phyloP scores from a whole-genome alignment of 495 filamentous ascomycete species.

The Aspergillus panamensis region DNA sequence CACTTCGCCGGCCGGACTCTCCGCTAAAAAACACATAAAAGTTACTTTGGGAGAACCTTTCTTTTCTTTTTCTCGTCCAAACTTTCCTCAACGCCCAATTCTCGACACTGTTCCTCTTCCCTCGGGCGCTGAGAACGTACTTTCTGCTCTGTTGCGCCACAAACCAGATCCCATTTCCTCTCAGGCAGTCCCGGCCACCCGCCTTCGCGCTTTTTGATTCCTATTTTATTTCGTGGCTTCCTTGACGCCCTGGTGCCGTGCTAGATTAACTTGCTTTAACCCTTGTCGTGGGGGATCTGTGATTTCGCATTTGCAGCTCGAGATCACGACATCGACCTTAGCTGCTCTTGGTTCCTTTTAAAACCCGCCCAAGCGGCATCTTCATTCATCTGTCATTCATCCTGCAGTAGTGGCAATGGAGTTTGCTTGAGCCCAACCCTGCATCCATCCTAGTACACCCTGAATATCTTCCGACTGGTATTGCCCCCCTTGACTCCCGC shows the following conservation, averaged over 20 bases:
- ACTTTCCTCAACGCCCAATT: not conserved
- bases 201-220: slow-evolving; percentile 7
- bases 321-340: slow-evolving; percentile 31
- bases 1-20: slow-evolving; percentile 6
- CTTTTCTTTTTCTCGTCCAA: not conserved
- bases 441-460: not conserved
- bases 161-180: not conserved
- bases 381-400: slow-evolving; percentile 9
- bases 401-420: slow-evolving; percentile 12
- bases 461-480: not conserved
- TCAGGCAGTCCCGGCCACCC: not conserved
- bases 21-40: slow-evolving; percentile 20
- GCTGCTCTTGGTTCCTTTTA: slow-evolving; percentile 18
- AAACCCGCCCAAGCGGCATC: slow-evolving; percentile 12
- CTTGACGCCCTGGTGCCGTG: slow-evolving; percentile 3
- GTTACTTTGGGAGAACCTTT: not conserved
- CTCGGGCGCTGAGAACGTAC: not conserved
- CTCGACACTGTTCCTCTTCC: not conserved
- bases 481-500: not conserved
- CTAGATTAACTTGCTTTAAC: not conserved
- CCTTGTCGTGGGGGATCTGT: slow-evolving; percentile 10
- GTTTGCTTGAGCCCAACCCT: slow-evolving; percentile 9
- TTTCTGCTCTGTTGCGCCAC: slow-evolving; percentile 9
- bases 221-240: slow-evolving; percentile 25
- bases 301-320: slow-evolving; percentile 22